Evolutionary conservation across 768 basidiomycete species (phyloP), one percentile per base, ranked within the genome.

Genomic region (Daedaleopsis sinensis): DNA sequence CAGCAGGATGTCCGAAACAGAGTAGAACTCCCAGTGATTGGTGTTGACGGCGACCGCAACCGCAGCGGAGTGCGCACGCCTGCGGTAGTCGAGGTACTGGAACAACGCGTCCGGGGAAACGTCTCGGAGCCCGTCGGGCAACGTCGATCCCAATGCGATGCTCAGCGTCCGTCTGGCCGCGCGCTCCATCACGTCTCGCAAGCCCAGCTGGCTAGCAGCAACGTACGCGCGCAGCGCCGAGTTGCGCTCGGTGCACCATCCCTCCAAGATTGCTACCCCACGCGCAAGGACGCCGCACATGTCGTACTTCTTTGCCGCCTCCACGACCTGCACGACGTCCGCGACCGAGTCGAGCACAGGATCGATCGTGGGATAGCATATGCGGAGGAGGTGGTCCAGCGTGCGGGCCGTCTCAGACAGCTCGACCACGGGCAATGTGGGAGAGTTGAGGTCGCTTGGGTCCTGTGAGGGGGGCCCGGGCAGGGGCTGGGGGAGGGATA

Each of bases 291-390:
- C 57, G 18, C 56, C 32, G 15, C 58, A 24, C 52, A 63, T 58
- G 23, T 89, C 85, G 69, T 89, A 90, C 70, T 91, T 90, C 69
- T 76, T 66, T 5, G 88, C 84, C 0, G 82, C 81, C 19, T 68
- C 73, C 21, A 89, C 76, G 37, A 88, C 67, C 21, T 74, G 69
- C 16, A 76, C 73, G 37, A 90, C 76, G 8, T 83, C 79, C 61
- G 87, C 82, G n/a, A 90, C 74, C 53, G 39, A 42, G 18, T 10
- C 42, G 24, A 62, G n/a, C 2, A 13, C 10, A 5, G 61, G 61
- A 36, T 62, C 44, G 13, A 52, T 39, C 55, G 57, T 57, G n/a
- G 61, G 61, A 24, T 57, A 62, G 42, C 55, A 57, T 10, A 57
- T 15, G 3, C 27, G 56, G 18, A 62, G 42, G 39, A 57, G 55